Evolutionary conservation across 148 eudicot genomes (phyloP), one percentile per base, ranked within the genome.

Genomic region (Silene uniflora): DNA sequence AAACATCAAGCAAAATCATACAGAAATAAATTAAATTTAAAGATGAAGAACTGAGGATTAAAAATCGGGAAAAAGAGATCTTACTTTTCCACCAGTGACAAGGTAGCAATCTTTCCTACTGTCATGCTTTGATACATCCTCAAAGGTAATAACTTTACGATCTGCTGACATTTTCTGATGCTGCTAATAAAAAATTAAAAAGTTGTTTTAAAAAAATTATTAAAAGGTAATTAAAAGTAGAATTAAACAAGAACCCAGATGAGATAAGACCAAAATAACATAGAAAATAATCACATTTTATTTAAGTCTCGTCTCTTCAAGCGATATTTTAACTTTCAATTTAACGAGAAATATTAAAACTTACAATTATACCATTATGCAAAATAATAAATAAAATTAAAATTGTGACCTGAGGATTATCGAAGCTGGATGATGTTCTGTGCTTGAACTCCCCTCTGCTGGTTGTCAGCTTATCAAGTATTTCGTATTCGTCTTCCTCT

Each of bases 31-130:
- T n/a, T n/a, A n/a, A n/a, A n/a, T n/a, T n/a, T n/a, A n/a, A n/a
- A n/a, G n/a, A 0, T 8, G 32, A 29, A 69, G 23, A 69, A 29
- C 4, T 29, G 32, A 29, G 4, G 4, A 29, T 29, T 29, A 29
- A 29, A 29, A 1, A 29, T 29, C 4, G 32, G 32, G 4, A 29
- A 29, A 29, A 29, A 29, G 32, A 29, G 32, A 29, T 29, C 32
- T 29, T 18, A 11, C 47, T 91, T 90, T 90, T 61, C 89, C 91
- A 66, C 78, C 65, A 25, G 88, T 88, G 24, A 90, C 83, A 2
- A 90, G 83, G 89, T 91, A 90, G 56, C 93, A 90, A 83, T 88
- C 93, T 75, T 90, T 84, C 17, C 75, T 25, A 5, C 73, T 84
- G 81, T 80, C 85, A 67, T 90, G 93, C 84, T 83, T 82, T 27